Base-by-base conservation (phyloP, 129 eudicot species). In the Rutidosis leptorrhynchoides region DNA sequence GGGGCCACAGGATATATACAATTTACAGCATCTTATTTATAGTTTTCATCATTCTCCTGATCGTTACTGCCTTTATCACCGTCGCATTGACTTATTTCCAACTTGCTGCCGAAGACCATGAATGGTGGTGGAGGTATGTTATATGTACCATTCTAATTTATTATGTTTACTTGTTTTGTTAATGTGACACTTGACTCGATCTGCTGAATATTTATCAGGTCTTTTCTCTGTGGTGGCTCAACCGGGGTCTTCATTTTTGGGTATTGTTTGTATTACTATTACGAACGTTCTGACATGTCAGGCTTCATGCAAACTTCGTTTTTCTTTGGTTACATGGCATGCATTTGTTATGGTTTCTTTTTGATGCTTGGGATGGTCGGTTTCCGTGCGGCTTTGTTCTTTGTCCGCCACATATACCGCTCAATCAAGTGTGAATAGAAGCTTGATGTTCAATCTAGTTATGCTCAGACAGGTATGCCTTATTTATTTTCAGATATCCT, bases 1-100 rank as follows among this genome's bases (percentile, higher is more conserved):
- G 93, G 88, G 93, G 93, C 24, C 93, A 86, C 76, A 77, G 88
- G 78, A 80, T 86, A 37, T 86, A 86, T 75, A 86, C 89, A 11
- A 80, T 86, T 46, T 86, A 86, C 79, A 83, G 84, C 69, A 83
- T 86, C 61, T 54, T 83, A 51, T 80, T 78, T 64, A 73, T 86
- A 4, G 94, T 86, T 62, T 86, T 86, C 76, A 86, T 86, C 53
- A 80, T 86, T 32, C 88, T 86, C 29, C 69, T 86, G 58, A 86
- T 86, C 20, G 84, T 78, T 11, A 86, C 94, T 21, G 89, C 94
- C 30, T 83, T 86, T 56, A 75, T 86, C 48, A 77, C 86, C 3
- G 86, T 86, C 70, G 93, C 93, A 21, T 61, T 86, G 86, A 86
- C 93, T 6, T 86, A 86, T 70, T 80, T 86, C 73, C 89, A 86